These are phyloP conservation scores for Talaromyces albobiverticillius DNA, from an alignment of 2,329 filamentous ascomycete species.

Conservation along the genomic window DNA sequence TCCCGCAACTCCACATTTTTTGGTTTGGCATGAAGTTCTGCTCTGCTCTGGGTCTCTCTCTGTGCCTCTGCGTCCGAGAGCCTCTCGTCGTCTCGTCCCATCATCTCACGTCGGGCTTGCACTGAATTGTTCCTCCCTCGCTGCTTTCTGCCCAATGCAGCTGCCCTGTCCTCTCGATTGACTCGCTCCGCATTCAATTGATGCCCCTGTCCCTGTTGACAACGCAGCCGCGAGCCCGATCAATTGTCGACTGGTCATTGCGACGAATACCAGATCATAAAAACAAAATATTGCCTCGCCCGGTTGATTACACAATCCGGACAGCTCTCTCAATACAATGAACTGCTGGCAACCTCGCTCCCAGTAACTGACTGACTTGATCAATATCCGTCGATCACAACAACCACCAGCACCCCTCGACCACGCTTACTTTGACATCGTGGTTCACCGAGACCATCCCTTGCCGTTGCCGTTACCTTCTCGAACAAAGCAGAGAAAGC, in stretches of 20 bases:
- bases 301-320: neutral
- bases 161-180: no score
- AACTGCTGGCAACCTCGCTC: neutral
- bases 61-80: no score
- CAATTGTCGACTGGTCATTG: neutral
- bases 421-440: neutral
- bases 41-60: no score
- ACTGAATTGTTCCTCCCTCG: no score
- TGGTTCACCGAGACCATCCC: neutral
- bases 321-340: slow-evolving; percentile 2
- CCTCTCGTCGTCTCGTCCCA: no score
- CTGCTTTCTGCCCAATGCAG: no score
- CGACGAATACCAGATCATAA: neutral
- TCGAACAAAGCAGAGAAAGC: neutral
- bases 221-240: no score
- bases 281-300: neutral
- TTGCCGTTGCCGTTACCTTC: neutral
- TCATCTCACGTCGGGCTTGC: no score
- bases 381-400: neutral
- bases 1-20: no score
- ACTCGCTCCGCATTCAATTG: no score
- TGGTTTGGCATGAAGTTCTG: no score
- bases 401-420: neutral
- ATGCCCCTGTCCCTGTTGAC: no score
- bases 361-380: neutral